Evolutionary conservation across 306 rosid species (phyloP), one percentile per base, ranked within the genome.

Genomic region (Prosopis cineraria): DNA sequence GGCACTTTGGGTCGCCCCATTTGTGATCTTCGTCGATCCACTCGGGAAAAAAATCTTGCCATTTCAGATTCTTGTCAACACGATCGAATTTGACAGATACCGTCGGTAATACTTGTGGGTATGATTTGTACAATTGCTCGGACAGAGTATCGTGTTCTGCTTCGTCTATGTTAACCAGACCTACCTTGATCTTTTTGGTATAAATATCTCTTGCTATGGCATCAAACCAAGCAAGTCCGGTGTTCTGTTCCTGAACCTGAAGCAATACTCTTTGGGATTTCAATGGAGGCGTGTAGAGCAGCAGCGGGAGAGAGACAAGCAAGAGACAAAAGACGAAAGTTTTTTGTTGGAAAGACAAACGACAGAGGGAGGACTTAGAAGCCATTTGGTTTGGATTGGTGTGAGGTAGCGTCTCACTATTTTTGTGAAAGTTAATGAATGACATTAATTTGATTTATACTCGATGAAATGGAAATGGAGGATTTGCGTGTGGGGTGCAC

Each of bases 21-120:
- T 41, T 79, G 9, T 59, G 55, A 9, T 85, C 78, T 55, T 94
- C 96, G 34, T 92, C 91, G 0, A 94, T 83, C 97, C 97, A 92
- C 27, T 80, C 90, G 0, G 94, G 97, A 72, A 86, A 90, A 17
- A 86, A 78, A 1, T 80, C 87, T 24, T 79, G 67, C 97, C 97
- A 94, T 40, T 81, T 84, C 75, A 73, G 29, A 22, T 74, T 58
- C 33, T 20, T 50, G 7, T 56, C 33, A 5, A 89, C 66, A 0
- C 22, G 76, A 10, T 87, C 86, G 30, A 91, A 89, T 22, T 27
- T 16, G 12, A 91, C 72, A 0, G 33, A 0, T 1, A 88, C 74
- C 17, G 78, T 48, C 27, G 78, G 88, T 1, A 6, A 3, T 20
- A 77, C 77, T 14, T 63, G 33, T 5, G 64, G 37, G 3, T 44